Base-by-base conservation (phyloP, 345 rosid species). In the Melaleuca quinquenervia region DNA sequence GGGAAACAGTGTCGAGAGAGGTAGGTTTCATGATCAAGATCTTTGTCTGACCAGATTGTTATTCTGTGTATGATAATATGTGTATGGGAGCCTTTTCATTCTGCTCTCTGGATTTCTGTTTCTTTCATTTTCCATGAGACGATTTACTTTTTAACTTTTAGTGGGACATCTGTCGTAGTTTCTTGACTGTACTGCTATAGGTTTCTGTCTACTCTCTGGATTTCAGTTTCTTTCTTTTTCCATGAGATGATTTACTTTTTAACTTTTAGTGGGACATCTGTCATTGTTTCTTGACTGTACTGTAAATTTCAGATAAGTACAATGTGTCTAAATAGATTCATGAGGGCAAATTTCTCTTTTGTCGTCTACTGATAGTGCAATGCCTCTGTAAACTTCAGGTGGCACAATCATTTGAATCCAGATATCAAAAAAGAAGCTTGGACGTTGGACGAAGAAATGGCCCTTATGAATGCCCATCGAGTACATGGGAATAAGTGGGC, bases 381-480 rank as follows among this genome's bases (percentile, higher is more conserved):
- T 32, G 41, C 84, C 84, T 83, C 49, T 86, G 26, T 85, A 87
- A 50, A 89, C 50, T 91, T 84, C 90, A 98, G 99, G 91, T 98
- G 99, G 99, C 98, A 97, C 92, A 97, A 97, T 92, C 99, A 97
- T 92, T 94, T 97, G 91, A 95, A 97, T 92, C 99, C 99, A 53
- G 94, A 91, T 83, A 97, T 97, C 75, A 96, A 94, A 89, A 97
- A 94, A 90, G 98, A 95, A 78, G 99, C 99, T 55, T 97, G 99
- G 99, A 94, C 97, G 6, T 76, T 91, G 48, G 99, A 95, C 74
- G 99, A 97, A 92, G 99, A 97, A 88, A 58, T 90, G 87, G 91
- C 92, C 85, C 98, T 97, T 80, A 90, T 97, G 96, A 88, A 93
- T 84, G 97, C 98, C 64, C 99, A 97, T 92, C 88, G 85, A 52